A percentile compares a stretch with the other conserved stretches of the same genome.
Evolutionary conservation across 2,329 filamentous ascomycete genomes (phyloP).

Genomic region (Xylaria polymorpha): DNA sequence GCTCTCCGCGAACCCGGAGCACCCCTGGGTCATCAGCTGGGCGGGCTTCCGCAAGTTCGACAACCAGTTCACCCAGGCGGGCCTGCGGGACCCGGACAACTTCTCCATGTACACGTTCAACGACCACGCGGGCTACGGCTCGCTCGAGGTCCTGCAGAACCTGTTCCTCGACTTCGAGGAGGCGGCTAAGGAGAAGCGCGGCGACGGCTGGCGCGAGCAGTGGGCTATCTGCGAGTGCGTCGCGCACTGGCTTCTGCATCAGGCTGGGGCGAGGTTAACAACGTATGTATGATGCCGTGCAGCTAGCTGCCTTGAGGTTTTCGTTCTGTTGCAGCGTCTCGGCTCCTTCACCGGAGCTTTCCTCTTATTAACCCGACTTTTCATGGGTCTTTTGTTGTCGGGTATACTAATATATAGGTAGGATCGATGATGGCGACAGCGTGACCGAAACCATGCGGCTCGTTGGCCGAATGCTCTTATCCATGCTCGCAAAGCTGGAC

Average conservation of each 20-base stretch:
- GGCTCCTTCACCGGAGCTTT: not conserved
- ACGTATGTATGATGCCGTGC: constrained; percentile 36
- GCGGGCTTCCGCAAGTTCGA: constrained; percentile 49
- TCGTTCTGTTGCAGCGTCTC: not conserved
- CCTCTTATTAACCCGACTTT: not conserved
- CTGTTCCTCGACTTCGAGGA: constrained; percentile 55
- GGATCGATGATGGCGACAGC: constrained; percentile 47
- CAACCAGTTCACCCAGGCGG: constrained; percentile 38
- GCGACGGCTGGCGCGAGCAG: constrained; percentile 51
- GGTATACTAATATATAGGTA: constrained; percentile 26
- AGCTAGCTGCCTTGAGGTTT: not conserved
- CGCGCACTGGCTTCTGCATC: constrained; percentile 47
- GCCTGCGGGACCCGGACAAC: constrained; percentile 51
- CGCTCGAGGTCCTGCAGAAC: constrained; percentile 58
- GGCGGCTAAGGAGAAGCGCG: constrained; percentile 41
- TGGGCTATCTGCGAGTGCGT: constrained; percentile 56
- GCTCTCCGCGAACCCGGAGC: constrained; percentile 48
- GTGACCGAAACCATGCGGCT: constrained; percentile 41
- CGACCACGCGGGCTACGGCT: constrained; percentile 55
- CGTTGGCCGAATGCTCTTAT: constrained; percentile 53
- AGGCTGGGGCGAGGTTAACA: constrained; percentile 33
- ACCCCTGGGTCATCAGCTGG: constrained; percentile 49
- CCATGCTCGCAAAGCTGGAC: constrained; percentile 54
- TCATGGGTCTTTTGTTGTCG: not conserved
- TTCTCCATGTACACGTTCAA: constrained; percentile 59